Base-by-base conservation (phyloP, 768 basidiomycete genomes). In the Suillus subaureus region DNA sequence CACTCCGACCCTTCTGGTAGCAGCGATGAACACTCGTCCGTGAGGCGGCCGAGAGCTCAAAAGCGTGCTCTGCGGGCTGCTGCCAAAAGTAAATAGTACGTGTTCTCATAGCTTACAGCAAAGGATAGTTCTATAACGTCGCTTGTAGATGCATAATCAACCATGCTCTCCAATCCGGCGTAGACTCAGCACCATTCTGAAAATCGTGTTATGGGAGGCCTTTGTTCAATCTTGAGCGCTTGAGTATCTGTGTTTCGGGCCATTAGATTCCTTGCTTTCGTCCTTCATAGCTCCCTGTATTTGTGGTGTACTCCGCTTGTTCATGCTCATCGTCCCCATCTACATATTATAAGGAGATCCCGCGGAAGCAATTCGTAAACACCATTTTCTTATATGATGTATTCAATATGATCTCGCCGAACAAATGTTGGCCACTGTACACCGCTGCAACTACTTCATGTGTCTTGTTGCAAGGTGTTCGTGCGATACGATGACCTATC, bases 1-100 rank as follows among this genome's bases (percentile, higher is more conserved):
- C 62, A 21, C 12, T 61, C 56, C 3, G 65, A 65, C 1, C 42
- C 66, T 51, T 65, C 64, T 9, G 57, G 33, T 11, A 33, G 54
- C 6, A 55, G n/a, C 12, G 54, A 55, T n/a, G 54, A 35, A n/a
- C 52, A 33, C 15, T n/a, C 16, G 3, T 51, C 28, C 4, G 16
- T 21, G 54, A 33, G 12, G 54, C 21, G 33, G 21, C 52, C 28
- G 8, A 21, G 54, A 33, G 54, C 54, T 55, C 31, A n/a, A n/a
- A 55, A 1, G 21, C 54, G 54, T n/a, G 54, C 54, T 35, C 54
- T 1, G 52, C 31, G 33, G 54, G 33, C 54, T n/a, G 54, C 54
- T 33, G 18, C 31, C 54, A 55, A n/a, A 2, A 33, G 33, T 6
- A 55, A 55, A 55, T 55, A 21, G 54, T 55, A 35, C 11, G 31